These are phyloP conservation scores for Hymenoscyphus salicellus DNA, from an alignment of 2,329 filamentous ascomycete species.

Conservation along the genomic window DNA sequence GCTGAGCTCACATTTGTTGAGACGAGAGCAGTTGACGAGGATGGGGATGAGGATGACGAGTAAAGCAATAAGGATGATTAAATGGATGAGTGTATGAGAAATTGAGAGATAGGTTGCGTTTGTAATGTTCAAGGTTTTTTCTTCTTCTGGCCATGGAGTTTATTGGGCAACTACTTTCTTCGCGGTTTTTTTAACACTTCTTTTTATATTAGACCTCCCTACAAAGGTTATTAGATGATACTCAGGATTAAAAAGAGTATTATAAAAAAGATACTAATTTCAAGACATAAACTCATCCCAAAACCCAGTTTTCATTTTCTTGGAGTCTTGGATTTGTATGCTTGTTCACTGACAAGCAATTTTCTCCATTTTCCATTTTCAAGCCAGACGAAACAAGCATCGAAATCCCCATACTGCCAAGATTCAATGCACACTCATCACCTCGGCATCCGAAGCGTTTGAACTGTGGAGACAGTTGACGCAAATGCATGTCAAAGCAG, in stretches of 20 bases:
- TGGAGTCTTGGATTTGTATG: background rate
- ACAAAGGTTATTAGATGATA: conserved; percentile 8
- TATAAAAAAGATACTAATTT: background rate
- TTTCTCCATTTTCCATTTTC: background rate
- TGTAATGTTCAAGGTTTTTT: conserved; percentile 1
- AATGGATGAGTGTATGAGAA: background rate
- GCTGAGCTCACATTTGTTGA: conserved; percentile 34
- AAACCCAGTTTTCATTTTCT: background rate
- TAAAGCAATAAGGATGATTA: background rate
- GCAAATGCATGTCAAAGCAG: background rate
- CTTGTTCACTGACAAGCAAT: background rate
- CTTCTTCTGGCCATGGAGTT: conserved; percentile 5
- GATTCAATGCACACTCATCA: conserved; percentile 2
- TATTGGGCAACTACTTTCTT: conserved; percentile 1
- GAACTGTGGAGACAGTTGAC: conserved; percentile 7
- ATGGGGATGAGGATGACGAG: conserved; percentile 11
- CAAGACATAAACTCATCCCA: background rate
- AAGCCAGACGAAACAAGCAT: conserved; percentile 8
- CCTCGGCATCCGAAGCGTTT: conserved; percentile 3
- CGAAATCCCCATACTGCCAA: conserved; percentile 6
- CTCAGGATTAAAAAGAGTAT: background rate
- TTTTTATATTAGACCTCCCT: conserved; percentile 5
- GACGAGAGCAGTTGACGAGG: conserved; percentile 27
- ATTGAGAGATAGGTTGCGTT: background rate
- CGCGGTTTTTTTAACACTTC: conserved; percentile 1